phyloP scores from a whole-genome alignment of 179 eudicot species.

The Vitellaria paradoxa region DNA sequence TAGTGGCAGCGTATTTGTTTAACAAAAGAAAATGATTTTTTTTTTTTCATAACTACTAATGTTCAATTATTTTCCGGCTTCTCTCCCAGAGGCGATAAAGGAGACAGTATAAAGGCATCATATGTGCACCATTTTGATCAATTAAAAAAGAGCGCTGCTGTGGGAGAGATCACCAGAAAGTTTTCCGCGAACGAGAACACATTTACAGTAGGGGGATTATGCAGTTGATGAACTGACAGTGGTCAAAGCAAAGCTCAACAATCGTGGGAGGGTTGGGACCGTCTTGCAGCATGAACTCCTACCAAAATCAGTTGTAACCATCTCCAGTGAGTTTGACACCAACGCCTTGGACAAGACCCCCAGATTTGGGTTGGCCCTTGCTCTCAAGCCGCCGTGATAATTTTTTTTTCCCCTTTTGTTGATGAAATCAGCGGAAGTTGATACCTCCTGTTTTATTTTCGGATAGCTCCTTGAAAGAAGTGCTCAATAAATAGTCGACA shows the following conservation, averaged over 20 bases:
- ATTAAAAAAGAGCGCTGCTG: conserved; percentile 63
- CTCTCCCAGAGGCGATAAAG: conserved; percentile 77
- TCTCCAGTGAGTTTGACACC: conserved; percentile 88
- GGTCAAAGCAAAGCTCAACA: conserved; percentile 83
- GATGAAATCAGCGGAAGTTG: neutral
- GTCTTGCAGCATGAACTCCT: conserved; percentile 80
- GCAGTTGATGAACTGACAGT: conserved; percentile 59
- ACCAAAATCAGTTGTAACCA: conserved; percentile 69
- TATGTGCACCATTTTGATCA: conserved; percentile 74
- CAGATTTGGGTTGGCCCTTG: conserved; percentile 76
- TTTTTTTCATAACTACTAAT: neutral
- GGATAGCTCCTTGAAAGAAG: conserved; percentile 22
- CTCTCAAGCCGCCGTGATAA: conserved; percentile 68
- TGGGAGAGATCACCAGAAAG: conserved; percentile 75
- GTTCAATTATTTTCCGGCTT: neutral
- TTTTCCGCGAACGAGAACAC: conserved; percentile 95
- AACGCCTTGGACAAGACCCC: conserved; percentile 82
- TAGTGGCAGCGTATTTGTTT: neutral
- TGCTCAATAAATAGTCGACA: conserved; percentile 43
- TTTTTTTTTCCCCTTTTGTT: neutral
- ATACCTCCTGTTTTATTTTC: conserved; percentile 11
- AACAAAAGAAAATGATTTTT: no score
- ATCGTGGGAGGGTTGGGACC: conserved; percentile 77
- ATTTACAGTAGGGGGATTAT: conserved; percentile 82
- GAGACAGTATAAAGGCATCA: conserved; percentile 78